Evolutionary conservation across 2,329 filamentous ascomycete genomes (phyloP), one percentile per base, ranked within the genome.

Genomic region (Ophiognomonia clavigignenti-juglandacearum): DNA sequence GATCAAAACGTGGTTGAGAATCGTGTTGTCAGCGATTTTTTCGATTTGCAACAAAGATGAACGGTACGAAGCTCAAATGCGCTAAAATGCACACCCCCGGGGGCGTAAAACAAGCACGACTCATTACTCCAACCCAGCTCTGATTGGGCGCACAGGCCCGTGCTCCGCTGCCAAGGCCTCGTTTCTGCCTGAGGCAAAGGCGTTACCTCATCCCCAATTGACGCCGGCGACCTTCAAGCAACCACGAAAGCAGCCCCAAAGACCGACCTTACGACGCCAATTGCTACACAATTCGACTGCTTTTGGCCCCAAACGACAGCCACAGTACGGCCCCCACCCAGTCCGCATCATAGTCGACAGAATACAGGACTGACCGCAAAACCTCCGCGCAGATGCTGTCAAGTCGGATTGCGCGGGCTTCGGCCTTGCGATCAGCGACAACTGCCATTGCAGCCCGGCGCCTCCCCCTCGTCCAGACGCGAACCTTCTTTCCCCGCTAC

Each of bases 381-480:
- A 22, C 27, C 10, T 9, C 39, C 13, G 41, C 13, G 31, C 59
- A 83, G 79, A 83, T 84, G 80, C 72, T 83, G 64, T 70, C 74
- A 56, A 73, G 74, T 68, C 75, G 76, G 70, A 68, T 83, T 65
- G 72, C 68, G 59, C 75, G 75, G 68, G 72, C 70, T 50, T 63
- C 69, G 58, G 66, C 67, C 55, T 57, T 72, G 60, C 69, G 72
- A 57, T 70, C 71, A 60, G 68, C 65, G 49, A 39, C 48, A 7
- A 62, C 69, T 53, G 64, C 73, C 44, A 64, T 70, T 50, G 66
- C 70, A 54, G 62, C 67, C 58, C 72, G 71, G 63, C 71, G 71
- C 61, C 64, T 78, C 26, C 73, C 78, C 43, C 65, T 74, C 52
- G 61, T 73, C 53, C 80, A 83, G 60, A 74, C 74, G 58, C 77